phyloP scores from a whole-genome alignment of 768 basidiomycete species.

The Naganishia randhawae region DNA sequence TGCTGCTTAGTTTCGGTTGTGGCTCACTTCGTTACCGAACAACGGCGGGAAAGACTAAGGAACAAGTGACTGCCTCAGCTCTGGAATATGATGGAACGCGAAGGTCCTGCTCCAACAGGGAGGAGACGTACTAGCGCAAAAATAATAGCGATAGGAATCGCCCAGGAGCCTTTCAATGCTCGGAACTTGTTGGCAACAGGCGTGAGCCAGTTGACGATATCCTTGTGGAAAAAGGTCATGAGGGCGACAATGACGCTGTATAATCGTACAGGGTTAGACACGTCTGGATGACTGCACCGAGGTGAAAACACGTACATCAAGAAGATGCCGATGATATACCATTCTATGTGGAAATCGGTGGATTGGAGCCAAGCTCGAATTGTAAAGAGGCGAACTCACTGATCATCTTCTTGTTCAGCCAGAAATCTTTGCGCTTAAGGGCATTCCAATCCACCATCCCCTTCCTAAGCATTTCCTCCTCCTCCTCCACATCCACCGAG shows the following conservation, averaged over 20 bases:
- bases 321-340: constrained; percentile 47
- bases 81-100: too few species aligned
- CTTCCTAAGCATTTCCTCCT: constrained; percentile 37
- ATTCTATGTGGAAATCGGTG: too few species aligned
- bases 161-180: constrained; percentile 56
- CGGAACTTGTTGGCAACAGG: constrained; percentile 57
- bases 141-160: constrained; percentile 71
- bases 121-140: constrained; percentile 63
- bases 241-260: constrained; percentile 56
- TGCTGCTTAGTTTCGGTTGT: too few species aligned
- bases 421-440: constrained; percentile 42
- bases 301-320: not conserved
- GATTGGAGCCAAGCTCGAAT: too few species aligned
- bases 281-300: too few species aligned
- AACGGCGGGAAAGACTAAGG: constrained; percentile 72
- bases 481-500: constrained; percentile 34
- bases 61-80: too few species aligned
- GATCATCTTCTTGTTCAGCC: constrained; percentile 44
- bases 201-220: constrained; percentile 68
- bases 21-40: constrained; percentile 69
- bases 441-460: constrained; percentile 46
- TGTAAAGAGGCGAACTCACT: constrained; percentile 28
- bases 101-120: too few species aligned
- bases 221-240: constrained; percentile 62
- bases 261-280: too few species aligned